Conservation (phyloP, 2,329 filamentous ascomycete species). For the Cercospora sp. region DNA sequence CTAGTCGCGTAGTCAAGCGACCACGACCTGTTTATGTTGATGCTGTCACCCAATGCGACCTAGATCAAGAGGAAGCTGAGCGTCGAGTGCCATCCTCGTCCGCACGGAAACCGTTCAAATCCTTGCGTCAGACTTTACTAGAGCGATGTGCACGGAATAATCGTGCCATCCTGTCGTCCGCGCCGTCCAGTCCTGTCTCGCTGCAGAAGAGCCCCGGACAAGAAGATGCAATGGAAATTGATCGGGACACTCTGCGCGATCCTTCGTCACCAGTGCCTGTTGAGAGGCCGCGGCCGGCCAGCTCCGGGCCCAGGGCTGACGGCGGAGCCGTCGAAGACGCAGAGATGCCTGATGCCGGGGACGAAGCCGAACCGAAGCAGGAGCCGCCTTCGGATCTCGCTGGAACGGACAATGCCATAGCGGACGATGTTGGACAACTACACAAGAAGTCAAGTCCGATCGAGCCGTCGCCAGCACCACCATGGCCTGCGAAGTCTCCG, state of each 20-base stretch:
- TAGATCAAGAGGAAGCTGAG: constrained; percentile 37
- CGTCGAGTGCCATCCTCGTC: constrained; percentile 23
- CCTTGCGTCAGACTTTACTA: constrained; percentile 37
- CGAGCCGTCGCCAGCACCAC: constrained; percentile 16
- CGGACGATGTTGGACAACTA: constrained; percentile 1
- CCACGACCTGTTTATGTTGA: constrained; percentile 37
- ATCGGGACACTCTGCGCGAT: constrained; percentile 7
- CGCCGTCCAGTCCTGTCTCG: constrained; percentile 7
- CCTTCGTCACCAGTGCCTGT: constrained; percentile 8
- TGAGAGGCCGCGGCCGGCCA: neutral
- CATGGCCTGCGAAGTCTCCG: constrained; percentile 13
- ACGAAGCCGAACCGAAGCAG: constrained; percentile 9
- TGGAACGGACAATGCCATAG: neutral
- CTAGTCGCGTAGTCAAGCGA: constrained; percentile 19
- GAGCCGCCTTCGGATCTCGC: neutral
- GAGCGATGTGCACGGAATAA: constrained; percentile 39
- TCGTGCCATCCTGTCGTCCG: constrained; percentile 14
- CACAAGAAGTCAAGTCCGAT: constrained; percentile 4
- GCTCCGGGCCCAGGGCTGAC: neutral
- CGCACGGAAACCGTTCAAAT: constrained; percentile 31
- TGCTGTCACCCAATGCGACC: constrained; percentile 37
- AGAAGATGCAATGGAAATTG: constrained; percentile 28
- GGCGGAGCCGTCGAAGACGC: constrained; percentile 18
- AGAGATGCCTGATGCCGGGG: constrained; percentile 26
- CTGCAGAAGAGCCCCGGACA: neutral